These are phyloP conservation scores for Apium graveolens DNA, from an alignment of 129 eudicot species.

Conservation along the genomic window DNA sequence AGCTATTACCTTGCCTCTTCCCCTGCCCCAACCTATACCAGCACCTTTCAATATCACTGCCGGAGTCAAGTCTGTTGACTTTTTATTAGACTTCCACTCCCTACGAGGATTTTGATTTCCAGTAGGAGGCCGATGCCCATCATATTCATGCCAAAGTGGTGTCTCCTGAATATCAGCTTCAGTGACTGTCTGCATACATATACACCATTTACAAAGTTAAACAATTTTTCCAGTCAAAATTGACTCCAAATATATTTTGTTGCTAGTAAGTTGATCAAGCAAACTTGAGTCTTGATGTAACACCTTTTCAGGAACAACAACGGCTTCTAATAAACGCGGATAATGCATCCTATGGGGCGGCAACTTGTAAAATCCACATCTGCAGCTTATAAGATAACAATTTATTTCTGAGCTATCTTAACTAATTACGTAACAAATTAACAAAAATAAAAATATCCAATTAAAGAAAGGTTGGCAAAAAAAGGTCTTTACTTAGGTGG, in stretches of 20 bases:
- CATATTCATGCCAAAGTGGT: conserved; percentile 17
- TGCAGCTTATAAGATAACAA: conserved; percentile 5
- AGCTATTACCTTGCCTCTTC: conserved; percentile 8
- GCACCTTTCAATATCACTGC: background rate
- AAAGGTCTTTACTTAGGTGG: background rate
- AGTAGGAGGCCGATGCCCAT: conserved; percentile 4
- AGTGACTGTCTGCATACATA: conserved; percentile 18
- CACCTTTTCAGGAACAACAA: background rate
- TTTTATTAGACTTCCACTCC: background rate
- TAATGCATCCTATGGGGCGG: background rate
- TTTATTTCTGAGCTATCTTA: background rate
- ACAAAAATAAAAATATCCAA: background rate
- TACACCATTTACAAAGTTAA: background rate
- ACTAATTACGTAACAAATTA: too few relatives aligned
- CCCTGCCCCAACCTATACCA: conserved; percentile 12
- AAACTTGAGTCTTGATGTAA: background rate
- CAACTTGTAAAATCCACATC: conserved; percentile 19
- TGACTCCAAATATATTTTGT: background rate
- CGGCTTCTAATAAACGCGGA: background rate
- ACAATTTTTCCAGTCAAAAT: background rate
- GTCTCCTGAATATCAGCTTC: conserved; percentile 23
- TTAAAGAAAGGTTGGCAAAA: background rate
- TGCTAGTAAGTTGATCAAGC: background rate
- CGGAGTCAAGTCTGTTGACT: background rate
- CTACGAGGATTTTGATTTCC: background rate